Conservation (phyloP, 345 rosid species). For the Aegle marmelos region DNA sequence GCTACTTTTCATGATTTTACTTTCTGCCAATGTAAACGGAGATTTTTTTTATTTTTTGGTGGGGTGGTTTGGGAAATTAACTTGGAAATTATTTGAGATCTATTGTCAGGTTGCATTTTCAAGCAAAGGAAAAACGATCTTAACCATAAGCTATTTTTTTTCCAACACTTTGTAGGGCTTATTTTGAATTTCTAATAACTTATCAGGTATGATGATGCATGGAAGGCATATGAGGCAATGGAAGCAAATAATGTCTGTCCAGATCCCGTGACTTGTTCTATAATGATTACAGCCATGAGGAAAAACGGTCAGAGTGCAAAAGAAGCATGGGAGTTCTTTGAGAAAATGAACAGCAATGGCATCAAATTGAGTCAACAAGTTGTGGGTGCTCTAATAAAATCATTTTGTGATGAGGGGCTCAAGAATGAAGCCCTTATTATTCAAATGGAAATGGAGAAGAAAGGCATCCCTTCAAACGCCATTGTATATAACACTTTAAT, state of each 20-base stretch:
- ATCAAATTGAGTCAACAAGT: constrained; percentile 72
- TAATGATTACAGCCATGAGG: constrained; percentile 75
- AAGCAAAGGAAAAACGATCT: not conserved
- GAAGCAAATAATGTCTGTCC: constrained; percentile 53
- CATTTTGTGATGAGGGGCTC: constrained; percentile 84
- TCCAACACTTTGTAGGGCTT: not conserved
- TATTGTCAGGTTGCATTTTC: not conserved
- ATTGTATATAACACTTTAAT: constrained; percentile 71
- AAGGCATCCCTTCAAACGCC: constrained; percentile 61
- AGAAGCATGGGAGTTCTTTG: constrained; percentile 75
- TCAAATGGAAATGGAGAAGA: constrained; percentile 83
- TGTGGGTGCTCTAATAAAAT: constrained; percentile 64
- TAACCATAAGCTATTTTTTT: not conserved
- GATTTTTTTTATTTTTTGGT: not conserved
- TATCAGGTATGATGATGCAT: constrained; percentile 71
- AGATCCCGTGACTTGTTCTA: constrained; percentile 72
- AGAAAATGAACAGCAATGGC: constrained; percentile 72
- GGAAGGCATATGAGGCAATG: constrained; percentile 64
- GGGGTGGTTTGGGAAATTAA: not conserved
- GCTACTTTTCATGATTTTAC: not conserved
- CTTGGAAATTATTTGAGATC: not conserved
- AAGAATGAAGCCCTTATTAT: constrained; percentile 76
- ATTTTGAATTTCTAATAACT: constrained; percentile 9
- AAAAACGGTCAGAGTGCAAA: constrained; percentile 62
- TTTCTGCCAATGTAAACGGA: not conserved